Conservation (phyloP, 2,329 filamentous ascomycete species). For the Sclerotinia trifoliorum region DNA sequence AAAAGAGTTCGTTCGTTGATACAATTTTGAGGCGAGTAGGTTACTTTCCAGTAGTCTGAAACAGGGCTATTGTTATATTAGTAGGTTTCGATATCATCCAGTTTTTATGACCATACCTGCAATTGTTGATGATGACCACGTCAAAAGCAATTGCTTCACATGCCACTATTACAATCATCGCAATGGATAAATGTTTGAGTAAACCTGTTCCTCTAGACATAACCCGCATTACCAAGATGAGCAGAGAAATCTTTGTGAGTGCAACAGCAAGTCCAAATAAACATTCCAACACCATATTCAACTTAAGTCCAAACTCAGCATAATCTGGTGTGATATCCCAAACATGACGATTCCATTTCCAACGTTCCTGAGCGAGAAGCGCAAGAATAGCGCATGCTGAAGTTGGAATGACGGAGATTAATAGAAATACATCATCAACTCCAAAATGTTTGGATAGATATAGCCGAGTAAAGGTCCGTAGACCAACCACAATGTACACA, state of each 20-base stretch:
- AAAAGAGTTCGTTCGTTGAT: constrained; percentile 51
- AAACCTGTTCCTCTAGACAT: constrained; percentile 40
- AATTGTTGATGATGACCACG: constrained; percentile 43
- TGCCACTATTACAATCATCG: constrained; percentile 39
- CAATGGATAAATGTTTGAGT: constrained; percentile 37
- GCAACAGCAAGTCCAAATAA: constrained; percentile 41
- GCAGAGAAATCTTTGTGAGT: constrained; percentile 43
- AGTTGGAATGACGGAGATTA: constrained; percentile 40
- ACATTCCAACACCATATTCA: constrained; percentile 42
- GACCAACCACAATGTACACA: constrained; percentile 43
- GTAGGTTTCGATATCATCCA: neutral
- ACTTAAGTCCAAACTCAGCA: constrained; percentile 40
- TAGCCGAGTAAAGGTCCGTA: constrained; percentile 49
- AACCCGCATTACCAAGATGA: constrained; percentile 39
- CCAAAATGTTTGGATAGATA: constrained; percentile 47
- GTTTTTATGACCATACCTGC: constrained; percentile 37
- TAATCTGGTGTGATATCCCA: constrained; percentile 43
- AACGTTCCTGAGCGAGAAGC: constrained; percentile 40
- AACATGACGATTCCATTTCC: constrained; percentile 43
- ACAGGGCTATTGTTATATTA: constrained; percentile 38
- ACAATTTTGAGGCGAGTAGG: constrained; percentile 40
- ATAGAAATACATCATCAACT: constrained; percentile 48
- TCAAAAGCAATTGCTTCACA: constrained; percentile 39
- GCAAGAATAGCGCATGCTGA: constrained; percentile 41
- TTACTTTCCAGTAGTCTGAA: constrained; percentile 42